Evolutionary conservation across 352 stramenopile species (phyloP).

Genomic region (Thalassiosira delicatula): DNA sequence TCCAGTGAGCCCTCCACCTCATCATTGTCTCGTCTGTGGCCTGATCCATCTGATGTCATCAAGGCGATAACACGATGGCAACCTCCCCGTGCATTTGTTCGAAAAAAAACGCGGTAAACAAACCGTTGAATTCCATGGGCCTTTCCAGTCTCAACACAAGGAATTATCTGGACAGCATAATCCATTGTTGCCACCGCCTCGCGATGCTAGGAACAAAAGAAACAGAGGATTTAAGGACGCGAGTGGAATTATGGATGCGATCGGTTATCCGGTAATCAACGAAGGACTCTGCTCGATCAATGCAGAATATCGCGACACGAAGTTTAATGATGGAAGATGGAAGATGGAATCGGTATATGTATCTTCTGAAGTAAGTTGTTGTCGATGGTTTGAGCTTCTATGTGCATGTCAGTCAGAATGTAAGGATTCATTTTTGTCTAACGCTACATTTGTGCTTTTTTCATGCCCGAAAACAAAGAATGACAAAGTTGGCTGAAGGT

Average conservation of each 20-base stretch:
- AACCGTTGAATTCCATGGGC: slow-evolving; percentile 47
- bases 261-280: slow-evolving; percentile 42
- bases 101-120: slow-evolving; percentile 3
- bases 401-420: not conserved
- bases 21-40: slow-evolving; percentile 54
- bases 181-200: slow-evolving; percentile 32
- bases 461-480: slow-evolving; percentile 8
- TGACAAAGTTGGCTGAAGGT: slow-evolving; percentile 61
- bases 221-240: slow-evolving; percentile 51
- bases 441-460: not conserved
- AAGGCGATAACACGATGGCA: slow-evolving; percentile 58
- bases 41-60: slow-evolving; percentile 62
- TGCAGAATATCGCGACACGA: slow-evolving; percentile 51
- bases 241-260: slow-evolving; percentile 44
- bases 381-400: not conserved
- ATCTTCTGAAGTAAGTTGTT: slow-evolving; percentile 39
- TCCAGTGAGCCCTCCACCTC: slow-evolving; percentile 35
- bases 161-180: slow-evolving; percentile 10
- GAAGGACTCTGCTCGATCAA: slow-evolving; percentile 61
- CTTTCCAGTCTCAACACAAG: slow-evolving; percentile 18
- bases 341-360: slow-evolving; percentile 49
- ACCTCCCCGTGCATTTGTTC: slow-evolving; percentile 41
- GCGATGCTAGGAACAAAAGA: not conserved
- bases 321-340: slow-evolving; percentile 37
- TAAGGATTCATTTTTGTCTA: not conserved